Evolutionary conservation across 345 rosid genomes (phyloP).

Genomic region (Salix exigua): DNA sequence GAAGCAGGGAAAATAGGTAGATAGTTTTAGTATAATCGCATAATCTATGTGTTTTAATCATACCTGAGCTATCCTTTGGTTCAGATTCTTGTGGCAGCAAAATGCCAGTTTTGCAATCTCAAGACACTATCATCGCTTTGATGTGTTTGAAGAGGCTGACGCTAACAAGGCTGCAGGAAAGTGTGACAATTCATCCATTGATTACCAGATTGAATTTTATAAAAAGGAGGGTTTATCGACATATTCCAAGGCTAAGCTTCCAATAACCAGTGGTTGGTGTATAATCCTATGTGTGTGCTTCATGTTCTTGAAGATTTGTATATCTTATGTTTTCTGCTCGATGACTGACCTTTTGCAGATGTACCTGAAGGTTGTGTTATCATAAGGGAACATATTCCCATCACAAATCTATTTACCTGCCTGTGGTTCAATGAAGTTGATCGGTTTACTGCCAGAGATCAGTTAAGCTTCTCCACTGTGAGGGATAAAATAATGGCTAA

Average conservation of each 20-base stretch:
- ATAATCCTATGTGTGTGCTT: background rate
- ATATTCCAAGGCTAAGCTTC: conserved; percentile 70
- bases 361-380: conserved; percentile 97
- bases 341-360: conserved; percentile 44
- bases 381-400: conserved; percentile 74
- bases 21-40: background rate
- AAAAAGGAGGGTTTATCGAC: conserved; percentile 77
- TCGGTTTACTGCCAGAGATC: conserved; percentile 87
- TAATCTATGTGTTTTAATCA: background rate
- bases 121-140: conserved; percentile 79
- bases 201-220: conserved; percentile 72
- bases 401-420: conserved; percentile 74
- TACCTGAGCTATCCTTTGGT: background rate
- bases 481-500: conserved; percentile 75
- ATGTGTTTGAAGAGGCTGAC: conserved; percentile 80
- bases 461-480: conserved; percentile 77
- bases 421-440: conserved; percentile 97
- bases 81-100: conserved; percentile 77
- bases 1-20: background rate
- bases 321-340: background rate
- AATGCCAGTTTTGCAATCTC: conserved; percentile 78
- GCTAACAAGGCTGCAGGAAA: conserved; percentile 90
- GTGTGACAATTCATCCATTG: conserved; percentile 72
- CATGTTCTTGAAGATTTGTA: background rate
- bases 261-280: conserved; percentile 75